Evolutionary conservation across 1,284 basidiomycete genomes (phyloP).

Genomic region (Coniferiporia weirii): DNA sequence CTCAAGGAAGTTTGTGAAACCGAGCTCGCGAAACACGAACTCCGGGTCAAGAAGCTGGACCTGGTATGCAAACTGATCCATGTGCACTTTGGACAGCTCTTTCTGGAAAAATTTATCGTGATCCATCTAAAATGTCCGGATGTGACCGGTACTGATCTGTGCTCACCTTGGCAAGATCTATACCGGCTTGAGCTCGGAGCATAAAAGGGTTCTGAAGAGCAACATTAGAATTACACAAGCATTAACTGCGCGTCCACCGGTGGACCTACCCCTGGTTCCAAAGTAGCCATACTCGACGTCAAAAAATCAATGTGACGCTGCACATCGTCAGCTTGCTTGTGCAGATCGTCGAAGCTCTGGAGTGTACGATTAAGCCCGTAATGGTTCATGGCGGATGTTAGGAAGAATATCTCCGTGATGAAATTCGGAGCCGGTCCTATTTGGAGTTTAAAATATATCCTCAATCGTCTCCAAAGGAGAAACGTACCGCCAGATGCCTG

Average conservation of each 20-base stretch:
- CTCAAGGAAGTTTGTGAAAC: slow-evolving; percentile 86
- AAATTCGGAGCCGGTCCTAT: slow-evolving; percentile 72
- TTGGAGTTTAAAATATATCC: slow-evolving; percentile 11
- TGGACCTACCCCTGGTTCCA: slow-evolving; percentile 70
- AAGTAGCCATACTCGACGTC: slow-evolving; percentile 68
- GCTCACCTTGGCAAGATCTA: slow-evolving; percentile 68
- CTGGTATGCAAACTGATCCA: slow-evolving; percentile 74
- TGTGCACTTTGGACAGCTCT: slow-evolving; percentile 65
- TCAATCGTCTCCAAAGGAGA: not conserved
- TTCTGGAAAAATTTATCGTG: slow-evolving; percentile 34
- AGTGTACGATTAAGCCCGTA: slow-evolving; percentile 82
- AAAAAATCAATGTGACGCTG: slow-evolving; percentile 65
- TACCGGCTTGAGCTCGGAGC: slow-evolving; percentile 60
- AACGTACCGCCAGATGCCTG: slow-evolving; percentile 37
- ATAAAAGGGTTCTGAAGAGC: slow-evolving; percentile 55
- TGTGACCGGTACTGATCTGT: not conserved
- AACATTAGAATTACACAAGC: not conserved
- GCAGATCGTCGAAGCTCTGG: slow-evolving; percentile 63
- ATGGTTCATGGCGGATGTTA: slow-evolving; percentile 80
- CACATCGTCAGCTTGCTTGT: slow-evolving; percentile 72
- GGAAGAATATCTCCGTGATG: slow-evolving; percentile 93
- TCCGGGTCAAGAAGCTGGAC: slow-evolving; percentile 87
- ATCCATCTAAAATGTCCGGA: not conserved
- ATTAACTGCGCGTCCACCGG: slow-evolving; percentile 14
- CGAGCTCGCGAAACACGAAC: slow-evolving; percentile 73